phyloP scores from a whole-genome alignment of 257 asterid genomes.

The Salvia splendens region DNA sequence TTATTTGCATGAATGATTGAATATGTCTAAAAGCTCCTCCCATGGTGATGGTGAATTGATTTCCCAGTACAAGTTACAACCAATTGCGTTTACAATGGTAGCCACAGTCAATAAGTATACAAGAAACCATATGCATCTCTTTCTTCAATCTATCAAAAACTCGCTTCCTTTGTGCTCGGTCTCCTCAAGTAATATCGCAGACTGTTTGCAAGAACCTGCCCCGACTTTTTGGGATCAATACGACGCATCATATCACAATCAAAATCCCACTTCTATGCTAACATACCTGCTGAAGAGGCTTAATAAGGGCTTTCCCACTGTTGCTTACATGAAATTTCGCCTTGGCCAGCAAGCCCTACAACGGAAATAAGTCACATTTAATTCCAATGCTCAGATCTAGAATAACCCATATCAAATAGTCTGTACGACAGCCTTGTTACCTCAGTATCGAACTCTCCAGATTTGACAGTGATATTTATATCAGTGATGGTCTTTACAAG shows the following conservation, averaged over 20 bases:
- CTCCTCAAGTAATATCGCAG: conserved; percentile 80
- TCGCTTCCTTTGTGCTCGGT: conserved; percentile 82
- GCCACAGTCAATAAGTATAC: neutral
- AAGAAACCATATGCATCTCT: neutral
- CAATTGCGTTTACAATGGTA: neutral
- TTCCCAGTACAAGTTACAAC: neutral
- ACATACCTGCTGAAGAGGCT: conserved; percentile 92
- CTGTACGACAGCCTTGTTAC: conserved; percentile 35
- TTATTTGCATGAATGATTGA: too few relatives aligned
- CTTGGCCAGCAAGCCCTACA: conserved; percentile 92
- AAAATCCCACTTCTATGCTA: neutral
- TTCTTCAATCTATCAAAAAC: conserved; percentile 55
- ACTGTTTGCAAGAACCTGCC: conserved; percentile 88
- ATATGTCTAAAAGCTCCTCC: too few relatives aligned
- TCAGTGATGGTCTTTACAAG: conserved; percentile 86
- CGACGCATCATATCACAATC: too few relatives aligned
- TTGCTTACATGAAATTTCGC: conserved; percentile 92
- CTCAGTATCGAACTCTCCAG: conserved; percentile 97
- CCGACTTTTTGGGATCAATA: neutral
- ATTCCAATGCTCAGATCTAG: neutral
- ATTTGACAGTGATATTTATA: conserved; percentile 71
- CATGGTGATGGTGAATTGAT: too few relatives aligned
- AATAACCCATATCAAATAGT: neutral
- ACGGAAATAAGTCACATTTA: conserved; percentile 5
- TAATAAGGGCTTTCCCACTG: conserved; percentile 79